Percentiles rank a stretch among this genome's conserved stretches.
These are phyloP conservation scores for Aethionema arabicum DNA, from an alignment of 345 rosid species.

Conservation along the genomic window DNA sequence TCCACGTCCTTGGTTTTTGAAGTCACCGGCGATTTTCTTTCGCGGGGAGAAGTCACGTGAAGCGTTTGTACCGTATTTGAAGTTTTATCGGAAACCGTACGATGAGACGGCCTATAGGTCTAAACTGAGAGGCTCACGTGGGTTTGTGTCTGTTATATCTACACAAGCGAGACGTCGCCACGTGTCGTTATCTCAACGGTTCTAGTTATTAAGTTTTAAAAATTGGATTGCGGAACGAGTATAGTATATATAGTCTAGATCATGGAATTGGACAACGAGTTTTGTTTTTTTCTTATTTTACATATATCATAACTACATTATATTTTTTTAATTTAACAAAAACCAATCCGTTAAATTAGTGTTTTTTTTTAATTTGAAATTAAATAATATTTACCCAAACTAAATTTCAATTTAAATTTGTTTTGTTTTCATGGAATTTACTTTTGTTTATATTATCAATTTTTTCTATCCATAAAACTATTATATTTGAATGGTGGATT, in stretches of 20 bases:
- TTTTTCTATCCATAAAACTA: too few species aligned
- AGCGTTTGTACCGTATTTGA: slow-evolving; percentile 69
- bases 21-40: slow-evolving; percentile 86
- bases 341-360: too few species aligned
- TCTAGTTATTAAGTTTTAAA: slow-evolving; percentile 27
- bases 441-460: too few species aligned
- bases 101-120: slow-evolving; percentile 92
- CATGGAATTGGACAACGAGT: neutral
- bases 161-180: slow-evolving; percentile 68
- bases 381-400: too few species aligned
- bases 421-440: too few species aligned
- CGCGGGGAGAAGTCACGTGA: slow-evolving; percentile 67
- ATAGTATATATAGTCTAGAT: slow-evolving; percentile 22
- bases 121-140: slow-evolving; percentile 85
- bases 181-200: slow-evolving; percentile 90
- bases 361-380: too few species aligned
- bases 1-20: slow-evolving; percentile 83
- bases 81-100: slow-evolving; percentile 76
- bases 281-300: neutral
- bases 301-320: neutral
- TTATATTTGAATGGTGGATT: too few species aligned
- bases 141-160: slow-evolving; percentile 83
- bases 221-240: slow-evolving; percentile 13
- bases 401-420: too few species aligned
- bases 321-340: too few species aligned